Percentiles rank a stretch among this genome's conserved stretches.
Conservation (phyloP, 2,329 filamentous ascomycete species). For the Penicillium rolfsii region DNA sequence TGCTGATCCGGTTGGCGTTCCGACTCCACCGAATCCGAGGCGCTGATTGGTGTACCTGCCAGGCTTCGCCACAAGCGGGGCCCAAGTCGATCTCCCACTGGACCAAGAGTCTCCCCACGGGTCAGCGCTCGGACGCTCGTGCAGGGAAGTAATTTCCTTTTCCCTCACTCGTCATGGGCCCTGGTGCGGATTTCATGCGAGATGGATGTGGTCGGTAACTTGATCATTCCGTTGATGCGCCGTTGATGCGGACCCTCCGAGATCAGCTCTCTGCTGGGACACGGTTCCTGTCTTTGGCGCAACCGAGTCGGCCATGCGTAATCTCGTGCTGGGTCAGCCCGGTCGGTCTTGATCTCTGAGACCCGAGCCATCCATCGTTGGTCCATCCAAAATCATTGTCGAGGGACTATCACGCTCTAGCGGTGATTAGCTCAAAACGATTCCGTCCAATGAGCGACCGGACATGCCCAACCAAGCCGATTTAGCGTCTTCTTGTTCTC, state of each 20-base stretch:
- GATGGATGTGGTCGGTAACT: neutral
- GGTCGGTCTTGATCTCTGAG: neutral
- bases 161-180: neutral
- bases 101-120: neutral
- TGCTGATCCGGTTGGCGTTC: constrained; percentile 23
- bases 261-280: neutral
- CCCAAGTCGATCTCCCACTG: neutral
- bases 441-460: neutral
- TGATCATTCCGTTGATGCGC: too few species aligned
- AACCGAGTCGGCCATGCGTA: neutral
- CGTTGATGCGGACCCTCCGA: neutral
- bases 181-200: neutral
- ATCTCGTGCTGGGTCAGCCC: neutral
- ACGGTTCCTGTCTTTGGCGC: too few species aligned
- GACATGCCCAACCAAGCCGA: neutral
- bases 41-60: constrained; percentile 17
- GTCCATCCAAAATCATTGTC: neutral
- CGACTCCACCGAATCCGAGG: neutral
- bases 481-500: neutral
- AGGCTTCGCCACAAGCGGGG: neutral
- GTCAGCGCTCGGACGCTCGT: neutral
- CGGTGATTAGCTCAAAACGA: neutral
- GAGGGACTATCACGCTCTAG: constrained; percentile 2
- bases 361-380: neutral
- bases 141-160: neutral